Conservation (phyloP, 2,329 filamentous ascomycete species). For the Fusarium continuum region DNA sequence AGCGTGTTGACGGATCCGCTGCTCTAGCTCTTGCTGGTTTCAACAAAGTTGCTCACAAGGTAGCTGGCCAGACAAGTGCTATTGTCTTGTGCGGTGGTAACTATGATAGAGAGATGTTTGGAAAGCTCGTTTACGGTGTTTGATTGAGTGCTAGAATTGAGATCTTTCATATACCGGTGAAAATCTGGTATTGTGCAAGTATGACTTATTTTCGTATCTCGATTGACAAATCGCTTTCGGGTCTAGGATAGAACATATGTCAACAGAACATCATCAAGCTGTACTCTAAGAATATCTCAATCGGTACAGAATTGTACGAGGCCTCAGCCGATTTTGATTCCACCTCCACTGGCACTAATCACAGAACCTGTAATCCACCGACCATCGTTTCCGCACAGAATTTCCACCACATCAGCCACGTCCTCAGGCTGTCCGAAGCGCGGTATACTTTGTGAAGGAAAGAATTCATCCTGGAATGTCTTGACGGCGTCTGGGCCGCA, state of each 20-base stretch:
- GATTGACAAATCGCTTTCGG: too few relatives aligned
- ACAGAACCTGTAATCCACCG: conserved; percentile 51
- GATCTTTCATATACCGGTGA: too few relatives aligned
- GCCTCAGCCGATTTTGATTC: conserved; percentile 45
- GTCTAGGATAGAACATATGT: accelerated
- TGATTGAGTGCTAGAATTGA: too few relatives aligned
- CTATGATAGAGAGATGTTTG: background rate
- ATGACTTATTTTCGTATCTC: too few relatives aligned
- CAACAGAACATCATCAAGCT: background rate
- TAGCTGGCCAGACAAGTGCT: background rate
- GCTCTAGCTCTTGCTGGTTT: background rate
- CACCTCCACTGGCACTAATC: conserved; percentile 49
- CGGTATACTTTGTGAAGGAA: conserved; percentile 46
- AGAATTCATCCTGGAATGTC: conserved; percentile 47
- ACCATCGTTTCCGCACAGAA: conserved; percentile 47
- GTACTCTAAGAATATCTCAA: too few relatives aligned
- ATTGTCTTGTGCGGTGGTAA: background rate
- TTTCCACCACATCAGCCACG: conserved; percentile 48
- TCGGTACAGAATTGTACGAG: too few relatives aligned
- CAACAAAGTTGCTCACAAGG: background rate
- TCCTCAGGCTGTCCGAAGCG: conserved; percentile 49
- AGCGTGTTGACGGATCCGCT: background rate
- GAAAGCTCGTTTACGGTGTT: background rate
- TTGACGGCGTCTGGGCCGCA: conserved; percentile 46
- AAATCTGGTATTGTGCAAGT: too few relatives aligned